These are phyloP conservation scores for Drechslerella coelobrocha DNA, from an alignment of 2,329 filamentous ascomycete genomes.

Conservation along the genomic window DNA sequence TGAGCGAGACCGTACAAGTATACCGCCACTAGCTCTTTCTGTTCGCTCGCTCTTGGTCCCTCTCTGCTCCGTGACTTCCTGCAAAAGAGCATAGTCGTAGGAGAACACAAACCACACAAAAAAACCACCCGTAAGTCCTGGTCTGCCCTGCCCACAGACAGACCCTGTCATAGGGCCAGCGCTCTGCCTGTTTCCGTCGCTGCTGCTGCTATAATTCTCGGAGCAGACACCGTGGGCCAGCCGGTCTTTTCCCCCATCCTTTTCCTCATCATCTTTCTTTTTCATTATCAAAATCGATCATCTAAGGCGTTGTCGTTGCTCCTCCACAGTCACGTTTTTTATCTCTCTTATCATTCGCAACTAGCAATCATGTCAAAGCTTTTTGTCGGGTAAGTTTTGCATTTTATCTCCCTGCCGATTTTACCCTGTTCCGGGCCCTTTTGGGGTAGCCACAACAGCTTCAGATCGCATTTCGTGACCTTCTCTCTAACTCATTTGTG, in stretches of 20 bases:
- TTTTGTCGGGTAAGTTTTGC: constrained; percentile 51
- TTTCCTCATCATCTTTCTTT: constrained; percentile 28
- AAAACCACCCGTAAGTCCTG: constrained; percentile 44
- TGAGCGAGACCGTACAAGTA: constrained; percentile 48
- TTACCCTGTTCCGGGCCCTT: constrained; percentile 42
- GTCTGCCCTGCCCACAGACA: constrained; percentile 37
- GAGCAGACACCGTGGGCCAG: constrained; percentile 45
- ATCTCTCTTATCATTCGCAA: constrained; percentile 50
- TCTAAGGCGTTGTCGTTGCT: constrained; percentile 52
- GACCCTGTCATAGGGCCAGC: constrained; percentile 49
- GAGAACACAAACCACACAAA: constrained; percentile 44
- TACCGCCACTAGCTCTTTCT: constrained; percentile 35
- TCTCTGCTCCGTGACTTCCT: constrained; percentile 32
- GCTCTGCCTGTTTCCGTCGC: constrained; percentile 39
- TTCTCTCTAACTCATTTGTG: constrained; percentile 42
- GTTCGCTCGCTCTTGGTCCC: constrained; percentile 29
- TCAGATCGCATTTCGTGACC: constrained; percentile 12
- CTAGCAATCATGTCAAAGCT: constrained; percentile 50
- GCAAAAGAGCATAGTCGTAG: constrained; percentile 46
- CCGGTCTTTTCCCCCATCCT: constrained; percentile 41
- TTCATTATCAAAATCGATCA: constrained; percentile 36
- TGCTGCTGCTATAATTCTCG: constrained; percentile 46
- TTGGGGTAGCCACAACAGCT: constrained; percentile 27
- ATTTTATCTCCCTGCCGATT: constrained; percentile 45
- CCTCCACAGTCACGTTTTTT: constrained; percentile 52